A percentile compares a stretch with the other conserved stretches of the same genome.
Evolutionary conservation across 2,329 filamentous ascomycete species (phyloP).

Genomic region (Fusarium denticulatum): DNA sequence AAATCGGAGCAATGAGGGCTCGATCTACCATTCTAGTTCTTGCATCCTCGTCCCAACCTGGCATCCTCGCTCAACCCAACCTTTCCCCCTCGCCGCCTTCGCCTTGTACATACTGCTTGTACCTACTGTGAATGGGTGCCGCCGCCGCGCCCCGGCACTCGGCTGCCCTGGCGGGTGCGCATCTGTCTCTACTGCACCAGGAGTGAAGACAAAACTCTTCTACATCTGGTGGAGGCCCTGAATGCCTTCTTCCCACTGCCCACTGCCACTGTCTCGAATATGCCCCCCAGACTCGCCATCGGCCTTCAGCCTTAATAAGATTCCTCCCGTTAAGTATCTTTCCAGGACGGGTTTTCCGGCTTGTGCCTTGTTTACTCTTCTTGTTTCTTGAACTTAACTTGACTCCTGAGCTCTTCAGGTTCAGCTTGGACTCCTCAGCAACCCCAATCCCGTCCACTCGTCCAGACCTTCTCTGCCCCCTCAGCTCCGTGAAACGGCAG

Average conservation of each 20-base stretch:
- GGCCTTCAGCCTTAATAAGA: constrained; percentile 6
- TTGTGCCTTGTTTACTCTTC: constrained; percentile 17
- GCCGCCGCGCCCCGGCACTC: constrained; percentile 25
- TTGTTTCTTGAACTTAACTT: neutral
- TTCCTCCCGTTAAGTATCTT: constrained; percentile 16
- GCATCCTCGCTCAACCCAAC: constrained; percentile 18
- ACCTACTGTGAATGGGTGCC: constrained; percentile 1
- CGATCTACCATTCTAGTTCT: constrained; percentile 43
- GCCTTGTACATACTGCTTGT: neutral
- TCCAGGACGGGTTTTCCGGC: neutral
- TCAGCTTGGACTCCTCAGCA: neutral
- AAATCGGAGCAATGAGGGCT: constrained; percentile 50
- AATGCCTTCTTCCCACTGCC: constrained; percentile 24
- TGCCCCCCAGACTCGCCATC: constrained; percentile 23
- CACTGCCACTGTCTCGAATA: constrained; percentile 5
- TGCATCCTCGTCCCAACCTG: constrained; percentile 29
- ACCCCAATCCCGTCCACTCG: neutral
- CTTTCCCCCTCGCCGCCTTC: constrained; percentile 23
- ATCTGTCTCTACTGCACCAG: neutral
- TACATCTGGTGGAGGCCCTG: constrained; percentile 22
- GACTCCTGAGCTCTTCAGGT: constrained; percentile 3
- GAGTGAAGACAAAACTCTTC: constrained; percentile 26
- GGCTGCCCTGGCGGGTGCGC: constrained; percentile 25
- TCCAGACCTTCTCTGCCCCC: neutral
- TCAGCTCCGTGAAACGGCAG: constrained; percentile 5